Conservation (phyloP, 441 rosid genomes). For the Gossypium aridum region DNA sequence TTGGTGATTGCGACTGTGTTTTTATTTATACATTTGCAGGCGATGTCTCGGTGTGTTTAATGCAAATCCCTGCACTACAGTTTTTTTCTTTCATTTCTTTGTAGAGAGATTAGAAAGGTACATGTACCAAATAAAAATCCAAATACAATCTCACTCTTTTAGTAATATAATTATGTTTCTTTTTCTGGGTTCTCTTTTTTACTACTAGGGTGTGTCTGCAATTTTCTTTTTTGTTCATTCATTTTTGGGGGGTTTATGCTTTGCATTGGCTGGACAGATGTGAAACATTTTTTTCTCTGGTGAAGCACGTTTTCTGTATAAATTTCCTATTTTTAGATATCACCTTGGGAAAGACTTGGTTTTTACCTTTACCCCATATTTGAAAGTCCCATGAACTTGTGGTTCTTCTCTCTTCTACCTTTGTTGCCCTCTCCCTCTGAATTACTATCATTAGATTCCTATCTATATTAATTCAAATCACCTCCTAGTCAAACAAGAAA, state of each 20-base stretch:
- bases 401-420: slow-evolving; percentile 3
- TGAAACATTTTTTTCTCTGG: not conserved
- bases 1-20: not conserved
- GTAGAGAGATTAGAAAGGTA: not conserved
- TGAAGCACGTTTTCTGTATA: not conserved
- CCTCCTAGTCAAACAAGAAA: not conserved
- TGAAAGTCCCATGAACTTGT: not conserved
- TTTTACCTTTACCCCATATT: not conserved
- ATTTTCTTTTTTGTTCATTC: not conserved
- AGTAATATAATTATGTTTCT: not conserved
- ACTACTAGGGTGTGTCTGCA: not conserved
- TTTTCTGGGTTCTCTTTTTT: not conserved
- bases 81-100: not conserved
- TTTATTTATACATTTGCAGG: not conserved
- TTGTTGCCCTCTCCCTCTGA: not conserved
- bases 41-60: not conserved
- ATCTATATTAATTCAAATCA: not conserved
- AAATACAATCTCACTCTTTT: not conserved
- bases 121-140: not conserved
- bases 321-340: not conserved
- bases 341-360: not conserved
- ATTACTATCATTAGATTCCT: not conserved
- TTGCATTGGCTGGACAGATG: not conserved
- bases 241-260: not conserved
- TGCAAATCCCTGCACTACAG: not conserved